phyloP scores from a whole-genome alignment of 163 green algal genomes.

The Prototheca wickerhamii region DNA sequence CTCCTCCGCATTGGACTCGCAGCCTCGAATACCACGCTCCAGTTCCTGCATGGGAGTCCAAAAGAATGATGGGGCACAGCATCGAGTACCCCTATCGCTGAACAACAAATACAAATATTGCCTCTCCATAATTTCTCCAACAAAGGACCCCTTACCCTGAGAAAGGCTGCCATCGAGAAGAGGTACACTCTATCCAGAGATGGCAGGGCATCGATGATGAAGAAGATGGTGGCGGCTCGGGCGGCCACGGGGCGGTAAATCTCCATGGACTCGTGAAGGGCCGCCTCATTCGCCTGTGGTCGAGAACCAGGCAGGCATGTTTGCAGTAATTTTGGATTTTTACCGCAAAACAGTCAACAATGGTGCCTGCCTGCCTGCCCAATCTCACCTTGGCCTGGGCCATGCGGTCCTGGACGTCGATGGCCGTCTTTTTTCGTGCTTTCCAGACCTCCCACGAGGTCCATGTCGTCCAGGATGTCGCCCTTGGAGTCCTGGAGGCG shows the following conservation, averaged over 20 bases:
- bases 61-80: too few species aligned
- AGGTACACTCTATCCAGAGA: conserved; percentile 85
- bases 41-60: too few species aligned
- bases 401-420: conserved; percentile 79
- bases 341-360: background rate
- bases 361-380: background rate
- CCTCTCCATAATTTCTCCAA: too few species aligned
- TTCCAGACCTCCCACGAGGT: conserved; percentile 87
- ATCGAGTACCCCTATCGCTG: too few species aligned
- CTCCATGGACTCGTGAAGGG: conserved; percentile 71
- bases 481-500: conserved; percentile 43
- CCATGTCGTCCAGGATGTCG: conserved; percentile 91
- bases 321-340: background rate
- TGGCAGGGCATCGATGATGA: conserved; percentile 84
- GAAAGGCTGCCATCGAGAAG: conserved; percentile 93
- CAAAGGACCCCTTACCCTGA: conserved; percentile 23
- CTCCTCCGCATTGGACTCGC: too few species aligned
- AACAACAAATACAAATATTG: too few species aligned
- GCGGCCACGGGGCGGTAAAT: conserved; percentile 68
- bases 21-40: too few species aligned
- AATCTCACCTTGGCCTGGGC: conserved; percentile 42
- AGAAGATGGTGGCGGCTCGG: conserved; percentile 78
- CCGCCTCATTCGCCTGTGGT: conserved; percentile 56
- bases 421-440: conserved; percentile 82
- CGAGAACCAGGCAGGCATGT: background rate